Evolutionary conservation across 2,329 filamentous ascomycete genomes (phyloP).

Genomic region (Allantophomopsis cytisporea): DNA sequence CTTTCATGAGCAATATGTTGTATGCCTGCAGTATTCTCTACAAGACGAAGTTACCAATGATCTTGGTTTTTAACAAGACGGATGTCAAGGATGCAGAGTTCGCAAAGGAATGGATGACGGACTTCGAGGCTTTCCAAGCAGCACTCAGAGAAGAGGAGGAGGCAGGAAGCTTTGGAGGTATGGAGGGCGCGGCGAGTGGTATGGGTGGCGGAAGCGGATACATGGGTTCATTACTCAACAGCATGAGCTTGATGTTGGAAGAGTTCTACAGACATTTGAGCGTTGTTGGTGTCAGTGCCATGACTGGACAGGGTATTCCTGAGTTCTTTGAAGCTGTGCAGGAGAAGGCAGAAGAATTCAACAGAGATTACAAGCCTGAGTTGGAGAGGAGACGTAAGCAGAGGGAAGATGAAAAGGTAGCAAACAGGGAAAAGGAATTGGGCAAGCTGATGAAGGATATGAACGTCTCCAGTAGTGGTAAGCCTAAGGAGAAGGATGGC

Average conservation of each 20-base stretch:
- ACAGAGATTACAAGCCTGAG: constrained; percentile 83
- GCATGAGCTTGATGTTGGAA: constrained; percentile 94
- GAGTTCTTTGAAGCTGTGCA: constrained; percentile 88
- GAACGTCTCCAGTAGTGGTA: constrained; percentile 36
- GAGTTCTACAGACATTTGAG: constrained; percentile 94
- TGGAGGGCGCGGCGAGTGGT: constrained; percentile 46
- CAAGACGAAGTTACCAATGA: constrained; percentile 98
- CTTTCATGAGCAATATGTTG: constrained; percentile 99
- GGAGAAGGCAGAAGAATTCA: constrained; percentile 79
- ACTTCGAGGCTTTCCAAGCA: constrained; percentile 90
- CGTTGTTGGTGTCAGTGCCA: constrained; percentile 85
- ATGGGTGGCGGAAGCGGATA: constrained; percentile 71
- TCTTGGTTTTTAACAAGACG: constrained; percentile 97
- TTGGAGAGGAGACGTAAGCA: constrained; percentile 66
- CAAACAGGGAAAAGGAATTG: constrained; percentile 64
- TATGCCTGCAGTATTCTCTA: constrained; percentile 98
- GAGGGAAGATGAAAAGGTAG: constrained; percentile 62
- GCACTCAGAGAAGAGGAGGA: constrained; percentile 74
- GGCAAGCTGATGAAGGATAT: constrained; percentile 94
- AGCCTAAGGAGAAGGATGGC: constrained; percentile 15
- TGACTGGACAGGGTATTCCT: constrained; percentile 82
- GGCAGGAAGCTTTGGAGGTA: constrained; percentile 59
- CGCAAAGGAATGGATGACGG: constrained; percentile 98
- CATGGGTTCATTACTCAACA: constrained; percentile 91
- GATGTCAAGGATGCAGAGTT: constrained; percentile 86